Base-by-base conservation (phyloP, 805 yeast species). In the Kuraishia ogatae region DNA sequence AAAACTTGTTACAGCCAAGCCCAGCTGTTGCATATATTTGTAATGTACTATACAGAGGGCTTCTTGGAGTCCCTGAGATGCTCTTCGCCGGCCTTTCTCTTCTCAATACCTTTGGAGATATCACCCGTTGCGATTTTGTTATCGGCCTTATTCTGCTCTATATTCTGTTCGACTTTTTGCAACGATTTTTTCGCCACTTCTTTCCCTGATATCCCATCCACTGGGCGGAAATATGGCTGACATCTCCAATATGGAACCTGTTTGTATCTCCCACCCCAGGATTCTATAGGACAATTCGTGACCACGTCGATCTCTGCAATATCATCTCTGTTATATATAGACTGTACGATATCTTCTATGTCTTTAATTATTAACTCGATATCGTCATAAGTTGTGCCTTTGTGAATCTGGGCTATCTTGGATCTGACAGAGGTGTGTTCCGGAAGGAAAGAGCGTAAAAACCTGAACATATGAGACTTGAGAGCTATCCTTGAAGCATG, bases 211-310 rank as follows among this genome's bases (percentile, higher is more conserved):
- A 81, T 83, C 22, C 98, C 98, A 66, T 89, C 81, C 1, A 93
- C 97, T 2, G 85, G 84, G 62, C 99, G 78, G 76, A 93, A 93
- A 66, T 89, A 87, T 1, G 99, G 99, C 71, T 93, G 99, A 60
- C 96, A 84, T 63, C 98, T 79, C 98, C 98, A 93, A 67, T 87
- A 91, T 1, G 99, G 98, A 17, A 93, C 82, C 3, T 77, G 79
- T 66, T 83, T 83, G 67, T 94, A 93, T 15, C 76, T 62, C 0
- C 96, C 96, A 51, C 96, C 96, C 92, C 96, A 87, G 23, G 70
- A 64, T 61, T 83, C 82, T 1, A 64, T 50, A 6, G 78, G 81
- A 0, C 91, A 90, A 7, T 70, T 73, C 0, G 70, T 71, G 1
- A 87, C 76, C 2, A 64, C 68, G 63, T 90, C 97, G 20, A 77